These are phyloP conservation scores for Diaporthe citrichinensis DNA, from an alignment of 2,329 filamentous ascomycete genomes.

Conservation along the genomic window DNA sequence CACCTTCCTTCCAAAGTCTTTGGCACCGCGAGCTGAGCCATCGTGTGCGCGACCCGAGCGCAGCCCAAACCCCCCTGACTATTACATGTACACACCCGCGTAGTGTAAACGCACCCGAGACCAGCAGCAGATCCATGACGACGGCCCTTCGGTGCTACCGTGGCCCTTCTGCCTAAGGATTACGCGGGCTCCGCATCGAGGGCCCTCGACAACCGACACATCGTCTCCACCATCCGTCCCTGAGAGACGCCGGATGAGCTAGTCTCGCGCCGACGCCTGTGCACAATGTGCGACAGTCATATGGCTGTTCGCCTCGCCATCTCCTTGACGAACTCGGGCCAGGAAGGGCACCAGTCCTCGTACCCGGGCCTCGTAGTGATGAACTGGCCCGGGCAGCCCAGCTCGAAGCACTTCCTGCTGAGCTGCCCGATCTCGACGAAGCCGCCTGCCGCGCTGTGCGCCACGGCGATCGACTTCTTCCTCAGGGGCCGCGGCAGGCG, in stretches of 20 bases:
- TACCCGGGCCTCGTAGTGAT: slow-evolving; percentile 43
- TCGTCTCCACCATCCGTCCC: background rate
- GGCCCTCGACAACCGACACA: background rate
- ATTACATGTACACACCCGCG: background rate
- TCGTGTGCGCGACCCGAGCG: background rate
- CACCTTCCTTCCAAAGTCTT: background rate
- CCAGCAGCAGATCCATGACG: background rate
- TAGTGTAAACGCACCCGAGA: background rate
- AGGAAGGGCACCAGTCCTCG: slow-evolving; percentile 43
- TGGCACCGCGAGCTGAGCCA: background rate
- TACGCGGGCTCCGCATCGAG: background rate
- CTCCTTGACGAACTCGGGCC: slow-evolving; percentile 43
- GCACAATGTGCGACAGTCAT: slow-evolving; percentile 1
- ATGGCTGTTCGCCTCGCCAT: slow-evolving; percentile 34
- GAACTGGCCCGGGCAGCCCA: slow-evolving; percentile 44
- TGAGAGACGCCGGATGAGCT: background rate
- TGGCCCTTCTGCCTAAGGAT: background rate
- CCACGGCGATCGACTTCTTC: slow-evolving; percentile 42
- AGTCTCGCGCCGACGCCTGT: background rate
- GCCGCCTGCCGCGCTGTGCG: slow-evolving; percentile 41
- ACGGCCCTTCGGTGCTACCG: background rate
- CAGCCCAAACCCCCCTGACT: background rate
- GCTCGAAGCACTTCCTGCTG: slow-evolving; percentile 34
- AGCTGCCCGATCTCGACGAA: slow-evolving; percentile 37
- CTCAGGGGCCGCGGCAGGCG: slow-evolving; percentile 39